phyloP scores from a whole-genome alignment of 2,329 filamentous ascomycete genomes.

The Metarhizium guizhouense region DNA sequence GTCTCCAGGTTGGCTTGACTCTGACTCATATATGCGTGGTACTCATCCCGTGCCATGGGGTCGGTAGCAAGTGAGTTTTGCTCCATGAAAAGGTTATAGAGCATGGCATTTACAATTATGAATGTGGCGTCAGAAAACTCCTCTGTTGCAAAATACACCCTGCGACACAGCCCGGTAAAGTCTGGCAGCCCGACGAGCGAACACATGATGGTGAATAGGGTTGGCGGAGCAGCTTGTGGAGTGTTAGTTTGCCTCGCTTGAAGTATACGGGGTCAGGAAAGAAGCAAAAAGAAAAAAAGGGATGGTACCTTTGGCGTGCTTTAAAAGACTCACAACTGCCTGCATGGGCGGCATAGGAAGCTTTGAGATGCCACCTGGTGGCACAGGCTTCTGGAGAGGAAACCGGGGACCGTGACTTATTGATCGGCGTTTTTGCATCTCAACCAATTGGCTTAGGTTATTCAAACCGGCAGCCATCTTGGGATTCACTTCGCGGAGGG shows the following conservation, averaged over 20 bases:
- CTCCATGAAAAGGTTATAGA: constrained; percentile 42
- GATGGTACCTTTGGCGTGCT: constrained; percentile 35
- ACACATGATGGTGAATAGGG: constrained; percentile 41
- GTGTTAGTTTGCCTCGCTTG: constrained; percentile 1
- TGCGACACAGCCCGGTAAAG: constrained; percentile 39
- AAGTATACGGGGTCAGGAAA: not conserved
- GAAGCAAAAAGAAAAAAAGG: too few relatives aligned
- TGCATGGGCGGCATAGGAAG: constrained; percentile 46
- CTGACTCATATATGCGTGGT: constrained; percentile 27
- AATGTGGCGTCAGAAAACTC: constrained; percentile 41
- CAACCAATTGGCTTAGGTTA: constrained; percentile 42
- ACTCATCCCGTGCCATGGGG: constrained; percentile 22
- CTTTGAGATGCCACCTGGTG: constrained; percentile 37
- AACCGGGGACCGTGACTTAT: constrained; percentile 35
- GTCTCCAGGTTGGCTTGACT: constrained; percentile 42
- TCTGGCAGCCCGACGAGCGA: constrained; percentile 39
- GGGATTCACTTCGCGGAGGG: constrained; percentile 35
- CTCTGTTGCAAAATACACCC: constrained; percentile 42
- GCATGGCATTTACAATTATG: constrained; percentile 38
- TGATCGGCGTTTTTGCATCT: constrained; percentile 36
- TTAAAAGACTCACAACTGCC: constrained; percentile 38
- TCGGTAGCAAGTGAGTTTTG: constrained; percentile 29
- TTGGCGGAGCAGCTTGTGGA: constrained; percentile 32
- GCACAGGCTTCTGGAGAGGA: constrained; percentile 34
- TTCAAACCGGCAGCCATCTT: constrained; percentile 44